Conservation (phyloP, 2,329 filamentous ascomycete genomes). For the Chaetomiaceae sp. region DNA sequence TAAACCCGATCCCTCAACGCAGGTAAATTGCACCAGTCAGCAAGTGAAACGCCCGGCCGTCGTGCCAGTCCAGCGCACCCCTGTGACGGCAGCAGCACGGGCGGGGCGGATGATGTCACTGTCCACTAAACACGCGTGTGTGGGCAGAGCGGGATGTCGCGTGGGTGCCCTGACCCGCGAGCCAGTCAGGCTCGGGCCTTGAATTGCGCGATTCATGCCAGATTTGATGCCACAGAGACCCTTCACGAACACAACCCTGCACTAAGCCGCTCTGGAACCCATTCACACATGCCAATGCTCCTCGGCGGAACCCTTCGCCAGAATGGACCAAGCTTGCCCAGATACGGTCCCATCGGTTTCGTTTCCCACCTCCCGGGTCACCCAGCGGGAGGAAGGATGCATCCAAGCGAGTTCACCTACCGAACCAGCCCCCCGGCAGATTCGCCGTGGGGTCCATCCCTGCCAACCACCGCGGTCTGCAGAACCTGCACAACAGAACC, state of each 20-base stretch:
- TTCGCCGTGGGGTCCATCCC: not conserved
- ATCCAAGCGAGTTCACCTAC: too few relatives aligned
- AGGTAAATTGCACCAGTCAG: too few relatives aligned
- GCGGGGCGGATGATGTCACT: conserved; percentile 7
- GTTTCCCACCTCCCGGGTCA: not conserved
- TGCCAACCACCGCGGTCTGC: not conserved
- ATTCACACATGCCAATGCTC: too few relatives aligned
- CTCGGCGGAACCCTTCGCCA: too few relatives aligned
- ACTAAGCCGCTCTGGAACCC: too few relatives aligned
- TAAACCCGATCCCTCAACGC: too few relatives aligned
- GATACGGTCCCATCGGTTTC: not conserved
- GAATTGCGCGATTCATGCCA: conserved; percentile 15
- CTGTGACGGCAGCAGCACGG: not conserved
- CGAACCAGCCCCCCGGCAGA: too few relatives aligned
- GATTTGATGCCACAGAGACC: conserved; percentile 10
- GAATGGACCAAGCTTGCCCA: not conserved
- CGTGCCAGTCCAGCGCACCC: too few relatives aligned
- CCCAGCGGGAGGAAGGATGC: not conserved
- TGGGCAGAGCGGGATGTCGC: conserved; percentile 5
- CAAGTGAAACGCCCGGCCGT: too few relatives aligned
- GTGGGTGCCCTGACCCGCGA: conserved; percentile 1
- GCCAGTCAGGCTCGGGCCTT: not conserved
- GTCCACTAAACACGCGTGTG: conserved; percentile 1
- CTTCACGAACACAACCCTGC: too few relatives aligned
- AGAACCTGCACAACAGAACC: not conserved